Percentiles rank a stretch among this genome's conserved stretches.
Conservation (phyloP, 202 grass and related monocot species). For the Zizania palustris region DNA sequence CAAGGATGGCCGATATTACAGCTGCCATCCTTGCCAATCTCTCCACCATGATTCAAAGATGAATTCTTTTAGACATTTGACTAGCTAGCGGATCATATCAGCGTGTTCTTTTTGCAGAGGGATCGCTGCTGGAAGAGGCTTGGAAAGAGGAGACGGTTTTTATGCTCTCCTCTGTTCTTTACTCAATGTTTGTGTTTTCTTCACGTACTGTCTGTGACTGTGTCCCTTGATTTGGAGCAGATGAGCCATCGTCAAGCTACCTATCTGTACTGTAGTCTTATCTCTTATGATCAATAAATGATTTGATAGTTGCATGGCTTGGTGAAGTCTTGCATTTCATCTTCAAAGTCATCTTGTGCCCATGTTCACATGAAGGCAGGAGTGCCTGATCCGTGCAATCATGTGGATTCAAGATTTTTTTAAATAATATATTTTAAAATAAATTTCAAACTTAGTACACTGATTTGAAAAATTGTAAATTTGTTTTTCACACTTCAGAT, state of each 20-base stretch:
- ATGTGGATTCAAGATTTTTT: not conserved
- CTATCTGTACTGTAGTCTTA: not conserved
- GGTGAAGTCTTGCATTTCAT: not conserved
- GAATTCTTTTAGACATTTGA: slow-evolving; percentile 29
- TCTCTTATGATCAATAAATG: slow-evolving; percentile 20
- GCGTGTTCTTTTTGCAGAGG: slow-evolving; percentile 18
- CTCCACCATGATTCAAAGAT: slow-evolving; percentile 35
- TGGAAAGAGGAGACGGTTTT: slow-evolving; percentile 50
- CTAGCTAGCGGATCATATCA: slow-evolving; percentile 25
- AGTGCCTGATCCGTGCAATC: not conserved
- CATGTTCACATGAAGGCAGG: not conserved
- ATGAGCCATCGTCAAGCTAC: not conserved
- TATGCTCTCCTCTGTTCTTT: slow-evolving; percentile 56
- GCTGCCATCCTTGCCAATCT: slow-evolving; percentile 33
- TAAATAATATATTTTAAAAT: too few species aligned
- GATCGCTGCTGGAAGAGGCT: slow-evolving; percentile 27
- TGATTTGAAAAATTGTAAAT: too few species aligned
- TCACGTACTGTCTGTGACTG: too few species aligned
- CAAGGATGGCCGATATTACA: slow-evolving; percentile 51
- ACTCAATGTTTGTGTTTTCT: not conserved
- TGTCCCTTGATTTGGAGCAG: too few species aligned
- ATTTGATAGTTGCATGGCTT: slow-evolving; percentile 10
- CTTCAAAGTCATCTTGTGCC: not conserved
- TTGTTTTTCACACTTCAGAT: too few species aligned
- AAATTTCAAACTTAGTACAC: too few species aligned